Base-by-base conservation (phyloP, 129 eudicot genomes). In the Pseudognaphalium luteoalbum region DNA sequence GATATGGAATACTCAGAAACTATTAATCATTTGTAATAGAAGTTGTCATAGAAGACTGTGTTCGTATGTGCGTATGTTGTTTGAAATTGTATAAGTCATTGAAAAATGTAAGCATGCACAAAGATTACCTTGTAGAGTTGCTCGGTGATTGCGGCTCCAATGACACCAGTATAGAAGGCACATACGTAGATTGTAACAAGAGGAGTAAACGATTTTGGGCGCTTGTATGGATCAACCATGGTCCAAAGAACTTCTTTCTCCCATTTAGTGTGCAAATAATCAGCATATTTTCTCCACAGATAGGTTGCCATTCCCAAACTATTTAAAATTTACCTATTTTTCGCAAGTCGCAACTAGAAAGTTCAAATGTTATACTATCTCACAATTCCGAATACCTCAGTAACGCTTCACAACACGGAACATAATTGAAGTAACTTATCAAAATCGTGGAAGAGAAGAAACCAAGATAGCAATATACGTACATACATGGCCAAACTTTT, bases 101-200 rank as follows among this genome's bases (percentile, higher is more conserved):
- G 12, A n/a, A n/a, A n/a, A n/a, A 68, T 35, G 15, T 10, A 66
- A 62, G 66, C 79, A 80, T 5, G 28, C 63, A 19, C 32, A 37
- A 57, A 73, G 16, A 57, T 5, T 85, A 89, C 96, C 98, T 88
- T 93, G 92, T 90, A 72, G 59, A 81, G 95, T 80, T 93, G 98
- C 80, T 90, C 98, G 10, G 95, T 90, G 78, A 93, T 81, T 29
- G 98, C 98, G 0, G 98, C 90, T 16, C 98, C 96, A 77, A 93
- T 73, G 66, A 93, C 96, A 28, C 98, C 98, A 3, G 96, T 86
- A 71, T 93, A 90, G 54, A 90, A 93, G 35, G 96, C 96, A 33
- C 73, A 73, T 39, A 93, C 57, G 78, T 93, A 93, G 59, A 88
- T 81, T 15, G 92, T 83, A 51, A 85, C 96, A 75, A 93, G 92